Base-by-base conservation (phyloP, 2,329 filamentous ascomycete species). In the Beauveria scarabaeidicola region DNA sequence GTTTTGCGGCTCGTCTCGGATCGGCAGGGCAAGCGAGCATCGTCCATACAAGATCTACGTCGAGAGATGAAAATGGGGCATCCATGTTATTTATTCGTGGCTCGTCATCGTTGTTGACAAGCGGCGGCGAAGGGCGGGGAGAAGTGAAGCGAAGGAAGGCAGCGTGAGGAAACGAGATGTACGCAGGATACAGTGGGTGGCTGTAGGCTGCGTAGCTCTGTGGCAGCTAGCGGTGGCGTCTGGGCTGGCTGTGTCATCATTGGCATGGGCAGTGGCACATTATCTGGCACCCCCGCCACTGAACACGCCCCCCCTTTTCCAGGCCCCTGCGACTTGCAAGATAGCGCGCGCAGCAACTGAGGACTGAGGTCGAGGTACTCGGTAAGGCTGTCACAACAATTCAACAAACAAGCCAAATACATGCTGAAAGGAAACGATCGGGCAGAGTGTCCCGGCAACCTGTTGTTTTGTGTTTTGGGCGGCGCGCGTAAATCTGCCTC, bases 241-340 rank as follows among this genome's bases (percentile, higher is more conserved):
- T 27, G 36, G 1, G 36, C 36, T 32, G 44, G 44, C 54, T 58
- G 55, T 58, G 55, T 58, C 55, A 58, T 58, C 54, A 47, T 55
- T 58, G 44, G 32, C 36, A 43, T 51, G 29, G 29, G 11, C 29
- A 32, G 29, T 41, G 29, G 53, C 32, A 50, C 54, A 43, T 43
- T 58, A 25, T 32, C 23, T 57, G 10, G 21, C 46, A 58, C 55
- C 46, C 46, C 53, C 21, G 19, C 29, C 21, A 48, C 25, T 44
- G 29, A 32, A 57, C 43, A 58, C 55, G 25, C 55, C 44, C 55
- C 51, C 55, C 55, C n/a, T 50, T 25, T 51, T 19, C 15, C 13
- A 19, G 25, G 13, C 54, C 54, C 55, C 44, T 58, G 55, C 46
- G 51, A 58, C 55, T 36, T 58, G 55, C 36, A 58, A 58, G 46